Evolutionary conservation across 2,329 filamentous ascomycete genomes (phyloP), one percentile per base, ranked within the genome.

Genomic region (Aureobasidium leucospermi): DNA sequence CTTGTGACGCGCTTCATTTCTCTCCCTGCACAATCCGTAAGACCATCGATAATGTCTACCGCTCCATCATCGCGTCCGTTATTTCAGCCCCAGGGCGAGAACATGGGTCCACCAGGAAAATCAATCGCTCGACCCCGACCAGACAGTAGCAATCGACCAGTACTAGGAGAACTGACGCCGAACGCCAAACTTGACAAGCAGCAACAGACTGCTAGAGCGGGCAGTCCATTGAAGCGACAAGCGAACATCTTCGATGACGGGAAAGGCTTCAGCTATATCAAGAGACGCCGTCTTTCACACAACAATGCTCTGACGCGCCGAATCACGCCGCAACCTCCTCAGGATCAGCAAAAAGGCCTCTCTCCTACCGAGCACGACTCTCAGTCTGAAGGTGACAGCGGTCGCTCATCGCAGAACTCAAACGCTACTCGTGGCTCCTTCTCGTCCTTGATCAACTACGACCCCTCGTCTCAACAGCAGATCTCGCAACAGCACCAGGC

Each of bases 381-480:
- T 9, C 38, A 53, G 13, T 42, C 38, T 23, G 60, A 61, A 11
- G 48, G 31, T 15, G 63, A 63, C 29, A 65, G 64, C 11, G 64
- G 66, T 16, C 58, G 62, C 45, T 63, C 61, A n/a, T 63, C 58
- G 6, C 62, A 67, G 32, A 62, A 63, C 19, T 69, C 66, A 4
- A 63, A 65, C 62, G 10, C 71, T 71, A 61, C 68, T 60, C 70
- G 73, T 19, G 67, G 67, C 31, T 77, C 75, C 15, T 79, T 80
- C 65, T 79, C 77, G 15, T 75, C 74, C 10, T 68, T 78, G 36
- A 73, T 80, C 64, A 74, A 80, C 64, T 80, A 76, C 67, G 73
- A 76, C 42, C 69, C 73, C 6, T 75, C 73, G 15, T 77, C 73
- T 47, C 76, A 76, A 60, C 67, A 69, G 52, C 38, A 56, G 6